phyloP scores from a whole-genome alignment of 1,284 basidiomycete species.

The Microbotryomycetes sp. region DNA sequence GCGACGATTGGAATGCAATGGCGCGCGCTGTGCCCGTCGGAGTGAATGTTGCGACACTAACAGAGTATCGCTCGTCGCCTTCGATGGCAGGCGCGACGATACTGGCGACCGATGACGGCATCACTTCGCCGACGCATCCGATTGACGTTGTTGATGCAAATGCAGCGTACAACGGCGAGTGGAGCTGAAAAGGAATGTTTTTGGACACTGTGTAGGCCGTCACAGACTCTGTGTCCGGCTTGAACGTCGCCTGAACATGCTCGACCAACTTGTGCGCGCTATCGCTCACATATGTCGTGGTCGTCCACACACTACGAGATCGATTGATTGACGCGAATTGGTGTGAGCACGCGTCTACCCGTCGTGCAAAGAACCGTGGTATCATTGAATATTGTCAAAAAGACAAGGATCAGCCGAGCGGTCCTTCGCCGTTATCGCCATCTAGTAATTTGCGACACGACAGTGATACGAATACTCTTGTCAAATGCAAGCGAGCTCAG shows the following conservation, averaged over 20 bases:
- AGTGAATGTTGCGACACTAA: constrained; percentile 5
- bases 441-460: no score
- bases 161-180: neutral
- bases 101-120: neutral
- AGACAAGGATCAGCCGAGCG: no score
- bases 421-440: no score
- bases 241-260: neutral
- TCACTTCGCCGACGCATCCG: constrained; percentile 18
- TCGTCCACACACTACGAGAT: neutral
- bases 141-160: neutral
- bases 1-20: constrained; percentile 7
- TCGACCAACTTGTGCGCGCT: neutral
- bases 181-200: constrained; percentile 20
- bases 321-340: no score
- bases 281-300: neutral
- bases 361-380: no score
- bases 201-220: constrained; percentile 18
- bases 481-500: no score
- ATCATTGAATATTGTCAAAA: no score
- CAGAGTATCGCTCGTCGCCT: constrained; percentile 1
- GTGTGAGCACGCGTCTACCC: no score
- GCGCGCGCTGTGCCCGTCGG: neutral
- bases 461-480: no score
- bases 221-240: neutral
- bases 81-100: neutral